A percentile compares a stretch with the other conserved stretches of the same genome.
Evolutionary conservation across 164 flowering plant species (phyloP).

Genomic region (Paratinospora sagittata): DNA sequence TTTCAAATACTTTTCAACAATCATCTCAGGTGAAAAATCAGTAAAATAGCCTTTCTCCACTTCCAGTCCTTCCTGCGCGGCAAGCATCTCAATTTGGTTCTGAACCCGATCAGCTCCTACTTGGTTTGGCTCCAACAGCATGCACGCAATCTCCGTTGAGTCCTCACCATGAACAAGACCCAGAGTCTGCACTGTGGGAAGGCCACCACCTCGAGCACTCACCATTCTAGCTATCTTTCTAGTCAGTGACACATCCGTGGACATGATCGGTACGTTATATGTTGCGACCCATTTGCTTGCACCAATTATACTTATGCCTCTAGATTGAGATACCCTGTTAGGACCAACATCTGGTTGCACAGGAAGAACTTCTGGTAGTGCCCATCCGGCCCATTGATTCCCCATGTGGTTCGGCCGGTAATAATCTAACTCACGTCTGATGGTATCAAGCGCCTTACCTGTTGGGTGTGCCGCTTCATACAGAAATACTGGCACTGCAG

Average conservation of each 20-base stretch:
- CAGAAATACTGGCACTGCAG: slow-evolving; percentile 63
- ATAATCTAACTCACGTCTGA: slow-evolving; percentile 60
- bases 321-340: slow-evolving; percentile 28
- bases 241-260: slow-evolving; percentile 41
- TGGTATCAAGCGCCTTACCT: slow-evolving; percentile 50
- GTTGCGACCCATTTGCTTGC: slow-evolving; percentile 57
- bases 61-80: slow-evolving; percentile 54
- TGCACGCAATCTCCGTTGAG: slow-evolving; percentile 63
- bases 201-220: slow-evolving; percentile 76
- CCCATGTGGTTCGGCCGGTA: slow-evolving; percentile 55
- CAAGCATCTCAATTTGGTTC: slow-evolving; percentile 47
- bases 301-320: slow-evolving; percentile 54
- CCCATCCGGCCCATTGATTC: slow-evolving; percentile 63
- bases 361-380: slow-evolving; percentile 35
- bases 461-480: slow-evolving; percentile 65
- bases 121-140: slow-evolving; percentile 53
- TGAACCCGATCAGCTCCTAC: slow-evolving; percentile 70
- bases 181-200: slow-evolving; percentile 60
- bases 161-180: slow-evolving; percentile 65
- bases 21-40: slow-evolving; percentile 47
- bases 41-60: slow-evolving; percentile 82
- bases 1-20: slow-evolving; percentile 16
- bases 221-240: slow-evolving; percentile 58
- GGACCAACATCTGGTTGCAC: slow-evolving; percentile 61
- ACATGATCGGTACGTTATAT: slow-evolving; percentile 59